These are phyloP conservation scores for Penicillium brevicompactum DNA, from an alignment of 2,329 filamentous ascomycete species.

Conservation along the genomic window DNA sequence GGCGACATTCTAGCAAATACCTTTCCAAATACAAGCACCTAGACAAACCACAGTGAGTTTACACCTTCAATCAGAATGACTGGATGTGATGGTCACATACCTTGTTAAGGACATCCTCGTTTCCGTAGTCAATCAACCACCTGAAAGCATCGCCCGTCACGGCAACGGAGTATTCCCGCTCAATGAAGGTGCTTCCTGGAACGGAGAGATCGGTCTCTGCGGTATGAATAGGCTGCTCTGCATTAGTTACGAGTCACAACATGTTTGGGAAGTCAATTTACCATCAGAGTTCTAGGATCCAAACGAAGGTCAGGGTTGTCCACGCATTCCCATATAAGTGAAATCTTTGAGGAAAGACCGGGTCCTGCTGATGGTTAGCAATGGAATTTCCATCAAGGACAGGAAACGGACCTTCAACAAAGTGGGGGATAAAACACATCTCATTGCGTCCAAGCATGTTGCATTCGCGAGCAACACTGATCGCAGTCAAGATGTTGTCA, in stretches of 20 bases:
- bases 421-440: constrained; percentile 91
- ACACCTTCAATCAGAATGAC: background rate
- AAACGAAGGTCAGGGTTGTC: constrained; percentile 78
- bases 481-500: constrained; percentile 95
- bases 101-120: constrained; percentile 73
- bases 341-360: constrained; percentile 70
- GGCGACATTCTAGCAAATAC: constrained; percentile 99
- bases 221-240: constrained; percentile 68
- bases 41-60: background rate
- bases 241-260: constrained; percentile 14
- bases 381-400: background rate
- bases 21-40: constrained; percentile 89
- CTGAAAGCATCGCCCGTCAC: constrained; percentile 93
- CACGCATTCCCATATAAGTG: constrained; percentile 89
- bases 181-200: constrained; percentile 79
- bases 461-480: constrained; percentile 92
- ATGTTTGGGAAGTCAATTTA: constrained; percentile 38
- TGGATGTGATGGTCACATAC: constrained; percentile 46
- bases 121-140: constrained; percentile 91
- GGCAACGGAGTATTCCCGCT: constrained; percentile 84
- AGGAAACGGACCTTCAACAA: constrained; percentile 64
- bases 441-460: constrained; percentile 76
- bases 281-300: constrained; percentile 74
- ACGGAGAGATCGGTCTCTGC: constrained; percentile 76
- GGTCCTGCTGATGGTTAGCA: constrained; percentile 55